Conservation (phyloP, 352 stramenopile genomes). For the Phytophthora litchii region DNA sequence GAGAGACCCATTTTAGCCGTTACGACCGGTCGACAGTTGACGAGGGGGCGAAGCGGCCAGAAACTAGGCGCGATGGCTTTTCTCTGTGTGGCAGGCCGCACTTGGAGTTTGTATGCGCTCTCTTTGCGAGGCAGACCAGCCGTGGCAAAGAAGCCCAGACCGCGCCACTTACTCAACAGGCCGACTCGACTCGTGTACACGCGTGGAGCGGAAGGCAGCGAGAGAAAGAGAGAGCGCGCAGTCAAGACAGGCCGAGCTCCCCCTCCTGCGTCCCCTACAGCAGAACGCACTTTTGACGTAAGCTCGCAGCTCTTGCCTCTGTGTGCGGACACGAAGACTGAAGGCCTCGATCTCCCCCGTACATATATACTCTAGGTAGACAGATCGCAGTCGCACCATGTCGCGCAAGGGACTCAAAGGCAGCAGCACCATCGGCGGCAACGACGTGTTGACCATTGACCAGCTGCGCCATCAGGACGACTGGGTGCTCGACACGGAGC, state of each 20-base stretch:
- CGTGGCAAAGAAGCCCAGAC: conserved; percentile 25
- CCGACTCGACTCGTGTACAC: conserved; percentile 34
- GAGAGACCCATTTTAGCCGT: conserved; percentile 14
- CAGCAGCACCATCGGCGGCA: conserved; percentile 69
- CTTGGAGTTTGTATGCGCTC: conserved; percentile 37
- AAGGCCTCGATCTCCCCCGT: conserved; percentile 15
- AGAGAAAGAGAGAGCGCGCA: conserved; percentile 25
- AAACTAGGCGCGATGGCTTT: too few relatives aligned
- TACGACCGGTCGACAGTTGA: conserved; percentile 29
- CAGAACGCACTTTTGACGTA: conserved; percentile 27
- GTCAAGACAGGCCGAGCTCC: conserved; percentile 22
- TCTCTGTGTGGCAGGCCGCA: conserved; percentile 5
- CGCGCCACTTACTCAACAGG: conserved; percentile 31
- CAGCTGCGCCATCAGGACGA: conserved; percentile 89
- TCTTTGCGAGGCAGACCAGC: conserved; percentile 23
- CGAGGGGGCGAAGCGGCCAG: conserved; percentile 33
- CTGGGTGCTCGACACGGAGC: conserved; percentile 89
- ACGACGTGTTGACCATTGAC: conserved; percentile 89
- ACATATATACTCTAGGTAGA: conserved; percentile 20
- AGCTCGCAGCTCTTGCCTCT: conserved; percentile 16
- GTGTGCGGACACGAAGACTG: conserved; percentile 14
- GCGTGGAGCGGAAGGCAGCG: conserved; percentile 33
- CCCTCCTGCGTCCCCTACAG: conserved; percentile 10
- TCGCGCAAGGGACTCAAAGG: conserved; percentile 77
- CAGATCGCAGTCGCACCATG: conserved; percentile 41